Evolutionary conservation across 371 early-diverging fungal genomes (phyloP).

Genomic region (Enterocytospora artemiae): DNA sequence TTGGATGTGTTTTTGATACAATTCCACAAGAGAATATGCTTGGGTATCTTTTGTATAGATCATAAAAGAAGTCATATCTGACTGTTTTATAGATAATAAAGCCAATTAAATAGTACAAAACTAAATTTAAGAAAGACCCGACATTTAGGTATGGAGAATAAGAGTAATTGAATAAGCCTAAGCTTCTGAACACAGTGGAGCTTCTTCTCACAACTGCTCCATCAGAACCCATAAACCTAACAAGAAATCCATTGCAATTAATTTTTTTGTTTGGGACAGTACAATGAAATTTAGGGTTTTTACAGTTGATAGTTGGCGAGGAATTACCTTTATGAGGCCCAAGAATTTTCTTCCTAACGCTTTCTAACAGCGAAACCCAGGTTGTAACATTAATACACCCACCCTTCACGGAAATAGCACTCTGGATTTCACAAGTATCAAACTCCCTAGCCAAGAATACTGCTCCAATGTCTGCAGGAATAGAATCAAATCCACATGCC

Average conservation of each 20-base stretch:
- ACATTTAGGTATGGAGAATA: slow-evolving; percentile 42
- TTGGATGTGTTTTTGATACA: slow-evolving; percentile 43
- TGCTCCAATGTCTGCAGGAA: slow-evolving; percentile 68
- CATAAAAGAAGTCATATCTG: slow-evolving; percentile 18
- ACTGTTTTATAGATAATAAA: slow-evolving; percentile 20
- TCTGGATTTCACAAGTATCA: slow-evolving; percentile 23
- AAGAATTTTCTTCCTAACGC: not conserved
- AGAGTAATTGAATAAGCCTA: not conserved
- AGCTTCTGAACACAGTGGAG: slow-evolving; percentile 17
- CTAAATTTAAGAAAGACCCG: slow-evolving; percentile 15
- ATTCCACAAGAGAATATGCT: slow-evolving; percentile 42
- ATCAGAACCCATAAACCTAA: slow-evolving; percentile 53
- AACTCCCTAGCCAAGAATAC: slow-evolving; percentile 48
- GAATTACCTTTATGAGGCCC: not conserved
- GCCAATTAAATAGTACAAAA: slow-evolving; percentile 19
- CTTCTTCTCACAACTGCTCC: slow-evolving; percentile 52
- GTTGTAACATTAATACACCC: slow-evolving; percentile 48
- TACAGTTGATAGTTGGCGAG: not conserved
- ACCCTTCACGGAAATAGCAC: slow-evolving; percentile 55
- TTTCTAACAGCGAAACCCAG: slow-evolving; percentile 55
- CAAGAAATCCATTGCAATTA: slow-evolving; percentile 31
- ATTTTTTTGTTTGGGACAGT: not conserved
- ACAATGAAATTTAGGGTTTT: not conserved
- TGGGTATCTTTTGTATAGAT: slow-evolving; percentile 24
- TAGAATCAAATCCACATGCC: slow-evolving; percentile 76